phyloP scores from a whole-genome alignment of 257 asterid genomes.

The Anisodus tanguticus region DNA sequence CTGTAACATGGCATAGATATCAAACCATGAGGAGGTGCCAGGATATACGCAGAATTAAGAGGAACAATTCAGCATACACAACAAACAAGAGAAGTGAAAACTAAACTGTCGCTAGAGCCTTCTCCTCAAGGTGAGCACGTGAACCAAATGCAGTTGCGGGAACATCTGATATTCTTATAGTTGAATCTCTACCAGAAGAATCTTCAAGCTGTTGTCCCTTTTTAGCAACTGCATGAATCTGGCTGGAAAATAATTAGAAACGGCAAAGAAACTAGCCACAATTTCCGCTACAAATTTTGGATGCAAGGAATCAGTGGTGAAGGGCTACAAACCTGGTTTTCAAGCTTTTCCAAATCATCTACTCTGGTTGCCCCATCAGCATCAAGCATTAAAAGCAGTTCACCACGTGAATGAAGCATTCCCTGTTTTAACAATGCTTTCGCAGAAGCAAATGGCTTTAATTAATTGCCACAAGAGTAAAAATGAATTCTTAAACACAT shows the following conservation, averaged over 20 bases:
- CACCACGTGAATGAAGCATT: slow-evolving; percentile 99
- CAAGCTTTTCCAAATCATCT: slow-evolving; percentile 91
- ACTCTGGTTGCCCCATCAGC: slow-evolving; percentile 98
- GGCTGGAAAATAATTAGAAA: slow-evolving; percentile 52
- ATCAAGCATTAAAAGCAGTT: slow-evolving; percentile 94
- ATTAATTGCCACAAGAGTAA: slow-evolving; percentile 38
- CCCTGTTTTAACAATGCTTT: slow-evolving; percentile 93
- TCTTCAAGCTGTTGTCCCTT: slow-evolving; percentile 58
- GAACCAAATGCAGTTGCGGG: slow-evolving; percentile 93
- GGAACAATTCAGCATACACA: slow-evolving; percentile 30
- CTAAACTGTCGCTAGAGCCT: slow-evolving; percentile 94
- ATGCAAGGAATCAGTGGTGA: too few relatives aligned
- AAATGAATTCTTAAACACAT: neutral
- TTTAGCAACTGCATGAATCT: slow-evolving; percentile 82
- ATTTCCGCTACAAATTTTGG: neutral
- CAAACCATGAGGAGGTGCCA: slow-evolving; percentile 1
- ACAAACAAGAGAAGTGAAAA: slow-evolving; percentile 33
- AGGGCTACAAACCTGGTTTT: slow-evolving; percentile 73
- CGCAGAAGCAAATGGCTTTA: slow-evolving; percentile 71
- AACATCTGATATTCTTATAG: slow-evolving; percentile 66
- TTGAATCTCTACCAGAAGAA: slow-evolving; percentile 57
- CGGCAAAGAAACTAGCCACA: slow-evolving; percentile 24
- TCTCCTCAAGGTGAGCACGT: slow-evolving; percentile 99
- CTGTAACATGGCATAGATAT: slow-evolving; percentile 53
- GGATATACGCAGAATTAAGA: slow-evolving; percentile 29